A percentile compares a stretch with the other conserved stretches of the same genome.
phyloP scores from a whole-genome alignment of 1,284 basidiomycete species.

The Trichosporon inkin region DNA sequence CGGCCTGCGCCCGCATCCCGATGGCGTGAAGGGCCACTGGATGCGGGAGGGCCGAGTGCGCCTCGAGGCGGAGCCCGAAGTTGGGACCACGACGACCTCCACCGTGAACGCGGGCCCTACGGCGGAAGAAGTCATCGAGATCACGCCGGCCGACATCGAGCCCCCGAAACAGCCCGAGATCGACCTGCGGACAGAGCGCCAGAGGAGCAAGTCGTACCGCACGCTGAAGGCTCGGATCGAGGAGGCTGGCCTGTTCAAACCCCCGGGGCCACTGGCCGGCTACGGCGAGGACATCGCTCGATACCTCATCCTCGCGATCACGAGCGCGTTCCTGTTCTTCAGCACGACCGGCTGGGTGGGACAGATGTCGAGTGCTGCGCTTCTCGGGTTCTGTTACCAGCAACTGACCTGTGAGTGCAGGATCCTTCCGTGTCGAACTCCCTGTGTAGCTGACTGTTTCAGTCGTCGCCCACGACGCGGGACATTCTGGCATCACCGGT shows the following conservation, averaged over 20 bases:
- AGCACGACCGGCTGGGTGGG: constrained; percentile 38
- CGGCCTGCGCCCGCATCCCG: constrained; percentile 64
- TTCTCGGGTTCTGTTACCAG: constrained; percentile 87
- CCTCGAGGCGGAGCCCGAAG: constrained; percentile 14
- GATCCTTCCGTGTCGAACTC: not conserved
- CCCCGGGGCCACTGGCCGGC: constrained; percentile 70
- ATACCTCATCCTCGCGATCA: constrained; percentile 7
- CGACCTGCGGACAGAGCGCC: constrained; percentile 61
- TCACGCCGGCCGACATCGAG: constrained; percentile 40
- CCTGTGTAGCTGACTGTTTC: constrained; percentile 6
- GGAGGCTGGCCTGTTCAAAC: constrained; percentile 77
- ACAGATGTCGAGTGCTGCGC: constrained; percentile 66
- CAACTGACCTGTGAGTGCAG: constrained; percentile 63
- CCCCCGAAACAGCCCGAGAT: constrained; percentile 52
- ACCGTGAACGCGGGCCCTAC: not conserved
- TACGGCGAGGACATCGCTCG: constrained; percentile 83
- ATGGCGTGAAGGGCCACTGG: constrained; percentile 45
- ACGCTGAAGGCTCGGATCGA: constrained; percentile 69
- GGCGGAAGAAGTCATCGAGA: constrained; percentile 16
- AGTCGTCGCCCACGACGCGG: constrained; percentile 86
- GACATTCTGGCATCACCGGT: constrained; percentile 89
- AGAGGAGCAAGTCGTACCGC: constrained; percentile 75
- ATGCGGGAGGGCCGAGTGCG: constrained; percentile 38
- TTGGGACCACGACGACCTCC: not conserved
- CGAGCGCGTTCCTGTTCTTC: constrained; percentile 33